Evolutionary conservation across 2,329 filamentous ascomycete genomes (phyloP).

Genomic region (Phoma sp.): DNA sequence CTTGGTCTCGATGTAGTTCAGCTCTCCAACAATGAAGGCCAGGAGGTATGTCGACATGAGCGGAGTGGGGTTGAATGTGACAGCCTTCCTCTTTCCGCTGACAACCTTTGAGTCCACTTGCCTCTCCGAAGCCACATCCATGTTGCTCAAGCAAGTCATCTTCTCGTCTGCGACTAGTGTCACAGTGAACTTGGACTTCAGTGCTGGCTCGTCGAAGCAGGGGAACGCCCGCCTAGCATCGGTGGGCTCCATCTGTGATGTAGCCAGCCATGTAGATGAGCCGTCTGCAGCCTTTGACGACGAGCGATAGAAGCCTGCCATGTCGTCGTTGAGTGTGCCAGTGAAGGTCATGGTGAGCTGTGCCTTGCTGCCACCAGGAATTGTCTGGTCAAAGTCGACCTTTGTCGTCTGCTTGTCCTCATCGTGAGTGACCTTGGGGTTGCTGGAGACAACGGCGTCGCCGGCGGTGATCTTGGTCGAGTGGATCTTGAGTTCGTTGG

Average conservation of each 20-base stretch:
- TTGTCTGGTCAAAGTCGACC: slow-evolving; percentile 75
- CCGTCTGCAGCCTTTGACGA: slow-evolving; percentile 88
- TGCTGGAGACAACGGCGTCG: slow-evolving; percentile 65
- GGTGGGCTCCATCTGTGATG: slow-evolving; percentile 95
- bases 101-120: slow-evolving; percentile 71
- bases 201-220: slow-evolving; percentile 93
- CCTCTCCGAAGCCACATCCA: slow-evolving; percentile 86
- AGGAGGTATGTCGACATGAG: slow-evolving; percentile 96
- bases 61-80: slow-evolving; percentile 91
- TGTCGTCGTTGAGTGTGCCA: slow-evolving; percentile 86
- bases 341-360: slow-evolving; percentile 80
- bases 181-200: slow-evolving; percentile 92
- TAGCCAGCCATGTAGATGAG: slow-evolving; percentile 81
- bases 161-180: slow-evolving; percentile 90
- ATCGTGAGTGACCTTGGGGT: slow-evolving; percentile 74
- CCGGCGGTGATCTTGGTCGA: slow-evolving; percentile 71
- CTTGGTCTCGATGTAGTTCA: slow-evolving; percentile 92
- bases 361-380: slow-evolving; percentile 79
- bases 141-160: slow-evolving; percentile 93
- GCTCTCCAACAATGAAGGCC: slow-evolving; percentile 91
- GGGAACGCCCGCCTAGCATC: slow-evolving; percentile 93
- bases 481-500: slow-evolving; percentile 84
- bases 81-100: slow-evolving; percentile 76
- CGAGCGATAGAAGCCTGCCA: slow-evolving; percentile 97
- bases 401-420: slow-evolving; percentile 82